Evolutionary conservation across 306 rosid genomes (phyloP), one percentile per base, ranked within the genome.

Genomic region (Betula pendula): DNA sequence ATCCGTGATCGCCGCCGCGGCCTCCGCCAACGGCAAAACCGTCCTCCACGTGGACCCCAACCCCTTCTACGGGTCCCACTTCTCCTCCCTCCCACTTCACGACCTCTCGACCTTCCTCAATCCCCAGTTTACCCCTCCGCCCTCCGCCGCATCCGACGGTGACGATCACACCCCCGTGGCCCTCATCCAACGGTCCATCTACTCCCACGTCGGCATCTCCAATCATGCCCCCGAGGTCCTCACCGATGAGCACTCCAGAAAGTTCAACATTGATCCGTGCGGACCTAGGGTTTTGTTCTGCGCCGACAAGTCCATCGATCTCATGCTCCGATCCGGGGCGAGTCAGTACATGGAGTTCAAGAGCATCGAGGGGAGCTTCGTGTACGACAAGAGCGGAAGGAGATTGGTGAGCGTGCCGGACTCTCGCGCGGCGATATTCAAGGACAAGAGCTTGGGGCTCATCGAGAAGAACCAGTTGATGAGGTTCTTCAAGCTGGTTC

Each of bases 401-500:
- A 87, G 83, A 81, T 82, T 95, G 78, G 81, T 72, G 70, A 84
- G 53, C 35, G 97, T 91, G 67, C 96, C 94, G 0, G 99, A 90
- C 80, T 95, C 97, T n/a, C 90, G 97, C 8, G 88, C 94, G 0
- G 93, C 99, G 2, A 92, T 92, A 75, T 95, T 95, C 70, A 92
- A 88, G 84, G 97, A 92, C 66, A 89, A 83, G 81, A 91, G 86
- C 27, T 80, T 95, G 68, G 83, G 88, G 5, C 85, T 88, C 76
- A 84, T 74, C 70, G 99, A 92, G 82, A 95, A 95, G 87, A 89
- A 86, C 60, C 96, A 89, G 77, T 78, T 95, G 84, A 92, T 87
- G 96, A 87, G 90, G 74, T 92, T 95, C 82, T 89, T 92, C 81
- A 92, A 91, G 89, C 96, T 91, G 19, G 95, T 95, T 81, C 96